Evolutionary conservation across 1,284 basidiomycete genomes (phyloP), one percentile per base, ranked within the genome.

Genomic region (Xanthoconium separans): DNA sequence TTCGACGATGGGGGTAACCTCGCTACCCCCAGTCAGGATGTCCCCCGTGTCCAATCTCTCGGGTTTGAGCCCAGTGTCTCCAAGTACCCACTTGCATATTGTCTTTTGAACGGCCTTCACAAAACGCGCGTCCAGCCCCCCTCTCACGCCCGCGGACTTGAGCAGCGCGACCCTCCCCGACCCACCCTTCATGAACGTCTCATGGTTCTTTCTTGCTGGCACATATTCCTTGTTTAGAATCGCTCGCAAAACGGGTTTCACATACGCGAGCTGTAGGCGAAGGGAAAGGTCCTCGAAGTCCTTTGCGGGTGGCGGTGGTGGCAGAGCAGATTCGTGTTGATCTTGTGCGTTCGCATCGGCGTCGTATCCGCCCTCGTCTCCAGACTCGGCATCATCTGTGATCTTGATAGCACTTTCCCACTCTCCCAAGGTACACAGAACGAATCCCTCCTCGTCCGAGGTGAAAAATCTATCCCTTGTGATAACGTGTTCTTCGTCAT

Each of bases 181-280:
- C 0, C 82, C 85, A 15, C 87, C 85, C 31, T 70, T 76, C 62
- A 89, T 77, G 61, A 85, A 91, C 2, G 63, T 65, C 1, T 72
- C 70, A 55, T 88, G 81, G 20, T 73, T 74, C 18, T 62, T 58
- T 51, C 59, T 66, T 2, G 80, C 78, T 6, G 88, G 88, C 3
- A 56, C 61, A 63, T 87, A 90, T 27, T 67, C 59, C 33, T 79
- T 77, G 36, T 75, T 76, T 30, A 90, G 66, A 42, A 89, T 78
- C 3, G 81, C 81, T 24, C 64, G 68, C 44, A 91, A 70, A 16
- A 89, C 74, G 3, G 83, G 82, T 56, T 84, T 87, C 29, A 80
- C 76, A 61, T 87, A 86, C 18, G 73, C 75, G 51, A 89, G 79
- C 61, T 91, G 86, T 44, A 79, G 70, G 11, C 73, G 73, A n/a